Conservation (phyloP, 2,329 filamentous ascomycete species). For the Sphaerulina populicola region DNA sequence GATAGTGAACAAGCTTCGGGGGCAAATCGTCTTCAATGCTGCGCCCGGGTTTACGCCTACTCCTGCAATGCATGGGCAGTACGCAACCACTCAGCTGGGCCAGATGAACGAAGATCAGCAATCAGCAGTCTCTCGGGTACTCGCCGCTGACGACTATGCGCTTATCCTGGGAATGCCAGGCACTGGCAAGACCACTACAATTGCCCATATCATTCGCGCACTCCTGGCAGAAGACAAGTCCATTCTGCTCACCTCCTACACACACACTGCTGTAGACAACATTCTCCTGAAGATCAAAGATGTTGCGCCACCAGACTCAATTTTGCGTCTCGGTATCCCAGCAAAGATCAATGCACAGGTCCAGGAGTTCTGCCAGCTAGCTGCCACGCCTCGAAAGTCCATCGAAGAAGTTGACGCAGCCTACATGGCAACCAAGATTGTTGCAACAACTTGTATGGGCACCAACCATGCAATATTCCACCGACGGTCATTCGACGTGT, state of each 20-base stretch:
- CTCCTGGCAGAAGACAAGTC: conserved; percentile 84
- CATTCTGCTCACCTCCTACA: conserved; percentile 88
- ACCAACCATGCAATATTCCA: conserved; percentile 84
- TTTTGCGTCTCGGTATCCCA: conserved; percentile 74
- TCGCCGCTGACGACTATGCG: conserved; percentile 90
- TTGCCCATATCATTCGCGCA: conserved; percentile 90
- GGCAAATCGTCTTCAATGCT: conserved; percentile 69
- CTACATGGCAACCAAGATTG: conserved; percentile 79
- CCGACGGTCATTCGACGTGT: conserved; percentile 89
- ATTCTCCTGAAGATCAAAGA: conserved; percentile 84
- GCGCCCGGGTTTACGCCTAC: conserved; percentile 58
- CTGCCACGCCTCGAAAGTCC: conserved; percentile 61
- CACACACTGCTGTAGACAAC: conserved; percentile 95
- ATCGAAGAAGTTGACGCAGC: conserved; percentile 76
- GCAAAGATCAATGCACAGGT: conserved; percentile 86
- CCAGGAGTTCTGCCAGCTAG: conserved; percentile 72
- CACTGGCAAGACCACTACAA: conserved; percentile 96
- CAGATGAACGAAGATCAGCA: conserved; percentile 79
- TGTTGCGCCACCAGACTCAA: conserved; percentile 47
- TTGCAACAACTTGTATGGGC: conserved; percentile 89
- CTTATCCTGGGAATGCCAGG: conserved; percentile 98
- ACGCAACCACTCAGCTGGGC: conserved; percentile 26
- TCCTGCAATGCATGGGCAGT: conserved; percentile 9
- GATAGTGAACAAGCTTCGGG: conserved; percentile 51
- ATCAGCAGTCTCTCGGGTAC: conserved; percentile 82